A percentile compares a stretch with the other conserved stretches of the same genome.
Conservation (phyloP, 192 early-diverging fungal genomes). For the Coemansia sp. region DNA sequence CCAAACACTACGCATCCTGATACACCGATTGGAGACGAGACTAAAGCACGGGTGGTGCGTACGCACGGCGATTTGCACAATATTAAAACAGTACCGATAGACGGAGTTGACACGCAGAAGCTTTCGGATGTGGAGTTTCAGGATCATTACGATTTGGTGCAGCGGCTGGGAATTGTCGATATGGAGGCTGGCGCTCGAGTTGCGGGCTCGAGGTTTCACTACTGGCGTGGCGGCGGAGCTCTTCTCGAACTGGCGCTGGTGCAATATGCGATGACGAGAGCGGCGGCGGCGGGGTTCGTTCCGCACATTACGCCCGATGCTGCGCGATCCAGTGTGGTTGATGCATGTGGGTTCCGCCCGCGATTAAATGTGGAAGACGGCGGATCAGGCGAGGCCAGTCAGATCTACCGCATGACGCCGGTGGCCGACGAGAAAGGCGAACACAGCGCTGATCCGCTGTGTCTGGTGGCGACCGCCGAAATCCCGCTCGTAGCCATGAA, state of each 20-base stretch:
- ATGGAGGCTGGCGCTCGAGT: conserved; percentile 79
- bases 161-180: conserved; percentile 71
- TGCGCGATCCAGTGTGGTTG: conserved; percentile 72
- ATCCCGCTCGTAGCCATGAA: conserved; percentile 88
- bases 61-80: conserved; percentile 34
- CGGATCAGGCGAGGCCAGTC: conserved; percentile 63
- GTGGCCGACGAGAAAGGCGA: conserved; percentile 35
- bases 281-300: conserved; percentile 66
- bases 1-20: conserved; percentile 79
- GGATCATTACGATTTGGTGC: conserved; percentile 74
- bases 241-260: conserved; percentile 86
- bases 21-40: conserved; percentile 74
- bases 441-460: conserved; percentile 56
- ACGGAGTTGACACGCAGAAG: conserved; percentile 6
- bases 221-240: conserved; percentile 82
- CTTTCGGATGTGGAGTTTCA: conserved; percentile 30
- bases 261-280: conserved; percentile 81
- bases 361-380: conserved; percentile 38
- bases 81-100: conserved; percentile 17
- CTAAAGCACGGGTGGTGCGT: conserved; percentile 58
- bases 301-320: conserved; percentile 84
- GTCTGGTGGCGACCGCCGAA: conserved; percentile 86
- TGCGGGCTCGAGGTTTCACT: conserved; percentile 82
- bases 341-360: conserved; percentile 89
- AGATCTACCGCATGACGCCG: conserved; percentile 74